Conservation (phyloP, 768 basidiomycete genomes). For the Lentinula edodes region DNA sequence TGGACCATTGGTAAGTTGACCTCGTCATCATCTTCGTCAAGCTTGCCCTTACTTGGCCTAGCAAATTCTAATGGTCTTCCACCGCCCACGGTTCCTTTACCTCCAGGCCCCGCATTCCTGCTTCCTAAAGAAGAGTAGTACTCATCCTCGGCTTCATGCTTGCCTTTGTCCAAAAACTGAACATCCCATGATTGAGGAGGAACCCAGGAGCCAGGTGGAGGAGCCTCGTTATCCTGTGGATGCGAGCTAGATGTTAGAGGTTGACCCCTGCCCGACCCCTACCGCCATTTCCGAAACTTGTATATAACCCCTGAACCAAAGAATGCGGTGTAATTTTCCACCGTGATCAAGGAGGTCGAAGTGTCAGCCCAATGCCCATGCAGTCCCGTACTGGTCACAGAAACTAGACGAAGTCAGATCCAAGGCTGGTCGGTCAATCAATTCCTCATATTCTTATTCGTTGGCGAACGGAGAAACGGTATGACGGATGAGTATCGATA, state of each 20-base stretch:
- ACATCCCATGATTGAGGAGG: constrained; percentile 79
- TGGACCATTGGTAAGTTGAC: background rate
- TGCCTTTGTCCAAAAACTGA: constrained; percentile 21
- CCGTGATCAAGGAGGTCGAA: too few relatives aligned
- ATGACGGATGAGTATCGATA: too few relatives aligned
- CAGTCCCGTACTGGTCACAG: too few relatives aligned
- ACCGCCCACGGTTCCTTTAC: constrained; percentile 9
- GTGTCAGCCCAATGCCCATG: too few relatives aligned
- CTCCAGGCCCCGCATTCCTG: background rate
- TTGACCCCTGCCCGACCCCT: too few relatives aligned
- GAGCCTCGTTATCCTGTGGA: background rate
- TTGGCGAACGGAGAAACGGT: too few relatives aligned
- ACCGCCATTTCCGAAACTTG: too few relatives aligned
- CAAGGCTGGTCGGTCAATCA: too few relatives aligned
- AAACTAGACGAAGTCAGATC: too few relatives aligned
- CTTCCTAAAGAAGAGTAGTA: constrained; percentile 33
- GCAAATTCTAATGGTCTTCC: constrained; percentile 13
- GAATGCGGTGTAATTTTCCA: too few relatives aligned
- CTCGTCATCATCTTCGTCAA: background rate
- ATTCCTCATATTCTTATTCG: too few relatives aligned
- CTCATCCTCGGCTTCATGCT: constrained; percentile 33
- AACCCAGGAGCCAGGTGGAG: constrained; percentile 43
- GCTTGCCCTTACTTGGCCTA: background rate
- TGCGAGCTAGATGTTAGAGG: background rate
- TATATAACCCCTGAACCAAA: too few relatives aligned